These are phyloP conservation scores for Penicillium samsonianum DNA, from an alignment of 495 filamentous ascomycete species.

Conservation along the genomic window DNA sequence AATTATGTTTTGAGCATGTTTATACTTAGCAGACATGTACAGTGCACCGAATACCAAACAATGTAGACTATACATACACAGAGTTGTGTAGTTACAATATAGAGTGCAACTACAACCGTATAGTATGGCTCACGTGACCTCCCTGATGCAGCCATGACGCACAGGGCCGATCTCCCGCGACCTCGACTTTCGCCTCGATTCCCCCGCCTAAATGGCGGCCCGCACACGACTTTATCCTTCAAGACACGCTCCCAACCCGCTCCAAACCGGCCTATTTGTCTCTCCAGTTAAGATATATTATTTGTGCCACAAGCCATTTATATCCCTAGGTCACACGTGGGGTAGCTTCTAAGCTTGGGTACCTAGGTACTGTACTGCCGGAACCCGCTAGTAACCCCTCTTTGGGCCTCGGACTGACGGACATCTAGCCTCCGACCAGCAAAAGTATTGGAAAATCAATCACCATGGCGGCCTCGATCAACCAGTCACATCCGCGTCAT, in stretches of 20 bases:
- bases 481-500: constrained; percentile 35
- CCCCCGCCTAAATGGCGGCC: constrained; percentile 26
- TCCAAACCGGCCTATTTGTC: constrained; percentile 6
- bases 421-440: not conserved
- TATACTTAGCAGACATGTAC: not conserved
- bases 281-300: not conserved
- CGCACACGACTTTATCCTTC: constrained; percentile 12
- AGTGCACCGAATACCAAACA: not conserved
- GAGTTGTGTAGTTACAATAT: not conserved
- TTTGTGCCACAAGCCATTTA: not conserved
- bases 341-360: constrained; percentile 9
- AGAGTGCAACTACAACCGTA: not conserved
- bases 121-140: constrained; percentile 30
- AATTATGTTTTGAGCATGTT: constrained; percentile 10
- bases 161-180: constrained; percentile 39
- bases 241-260: not conserved
- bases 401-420: constrained; percentile 5
- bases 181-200: constrained; percentile 22
- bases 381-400: constrained; percentile 25
- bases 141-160: constrained; percentile 41
- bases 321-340: constrained; percentile 1
- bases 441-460: constrained; percentile 9
- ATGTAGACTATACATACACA: not conserved
- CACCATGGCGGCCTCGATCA: constrained; percentile 25
- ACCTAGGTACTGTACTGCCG: constrained; percentile 15